Conservation (phyloP, 306 rosid species). For the Pyrus communis region DNA sequence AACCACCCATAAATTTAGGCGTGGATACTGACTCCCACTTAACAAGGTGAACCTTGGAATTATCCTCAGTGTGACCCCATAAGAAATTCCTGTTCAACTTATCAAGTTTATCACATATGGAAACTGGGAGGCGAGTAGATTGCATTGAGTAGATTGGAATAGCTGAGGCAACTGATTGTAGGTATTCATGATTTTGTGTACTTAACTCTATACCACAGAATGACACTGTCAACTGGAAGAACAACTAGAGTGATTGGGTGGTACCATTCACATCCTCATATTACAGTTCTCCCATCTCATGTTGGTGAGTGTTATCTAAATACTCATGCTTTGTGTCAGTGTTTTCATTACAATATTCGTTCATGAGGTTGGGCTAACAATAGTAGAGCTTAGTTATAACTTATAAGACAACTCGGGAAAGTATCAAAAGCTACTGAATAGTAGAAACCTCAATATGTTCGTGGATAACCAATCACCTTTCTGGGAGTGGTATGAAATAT, state of each 20-base stretch:
- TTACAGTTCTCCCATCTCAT: conserved; percentile 97
- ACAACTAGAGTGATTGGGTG: conserved; percentile 96
- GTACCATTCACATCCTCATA: conserved; percentile 99
- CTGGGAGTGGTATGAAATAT: conserved; percentile 21
- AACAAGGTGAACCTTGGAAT: too few species aligned
- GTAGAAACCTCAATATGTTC: not conserved
- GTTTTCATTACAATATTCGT: not conserved
- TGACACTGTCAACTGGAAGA: conserved; percentile 61
- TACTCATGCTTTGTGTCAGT: not conserved
- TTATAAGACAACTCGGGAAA: not conserved
- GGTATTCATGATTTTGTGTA: conserved; percentile 23
- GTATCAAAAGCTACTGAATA: not conserved
- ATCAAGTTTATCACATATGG: too few species aligned
- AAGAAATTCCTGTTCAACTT: too few species aligned
- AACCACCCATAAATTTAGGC: too few species aligned
- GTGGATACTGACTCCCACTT: too few species aligned
- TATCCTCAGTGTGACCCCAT: too few species aligned
- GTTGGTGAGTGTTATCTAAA: conserved; percentile 55
- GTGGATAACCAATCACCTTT: not conserved
- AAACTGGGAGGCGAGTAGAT: too few species aligned
- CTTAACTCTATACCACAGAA: conserved; percentile 62
- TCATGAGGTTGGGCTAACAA: not conserved
- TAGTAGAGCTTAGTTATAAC: not conserved
- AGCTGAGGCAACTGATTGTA: too few species aligned
- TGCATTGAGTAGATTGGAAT: too few species aligned